phyloP scores from a whole-genome alignment of 2,329 filamentous ascomycete genomes.

The Apiospora saccharicola region DNA sequence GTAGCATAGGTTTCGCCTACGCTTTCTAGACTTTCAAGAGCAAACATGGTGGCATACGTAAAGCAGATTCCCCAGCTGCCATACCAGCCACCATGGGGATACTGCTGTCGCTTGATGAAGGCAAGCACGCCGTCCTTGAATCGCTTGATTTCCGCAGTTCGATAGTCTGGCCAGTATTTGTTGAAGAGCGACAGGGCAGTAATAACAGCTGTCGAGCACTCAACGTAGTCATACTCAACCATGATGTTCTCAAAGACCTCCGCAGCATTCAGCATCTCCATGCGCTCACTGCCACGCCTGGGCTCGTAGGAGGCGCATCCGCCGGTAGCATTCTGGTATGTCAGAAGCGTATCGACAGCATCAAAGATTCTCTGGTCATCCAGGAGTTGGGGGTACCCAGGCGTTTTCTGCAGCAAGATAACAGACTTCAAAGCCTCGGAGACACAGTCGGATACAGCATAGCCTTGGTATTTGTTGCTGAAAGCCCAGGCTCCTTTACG shows the following conservation, averaged over 20 bases:
- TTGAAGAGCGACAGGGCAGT: constrained; percentile 86
- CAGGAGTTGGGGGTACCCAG: constrained; percentile 77
- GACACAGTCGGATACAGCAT: constrained; percentile 94
- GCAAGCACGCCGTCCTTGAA: constrained; percentile 78
- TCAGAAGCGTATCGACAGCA: constrained; percentile 87
- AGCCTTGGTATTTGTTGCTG: constrained; percentile 90
- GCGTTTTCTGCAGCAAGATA: constrained; percentile 81
- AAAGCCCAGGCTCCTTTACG: constrained; percentile 97
- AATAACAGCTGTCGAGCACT: constrained; percentile 95
- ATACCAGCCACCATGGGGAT: constrained; percentile 91
- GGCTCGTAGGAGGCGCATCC: constrained; percentile 92
- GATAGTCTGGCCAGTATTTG: constrained; percentile 82
- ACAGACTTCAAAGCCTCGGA: constrained; percentile 89
- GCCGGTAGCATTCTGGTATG: constrained; percentile 87
- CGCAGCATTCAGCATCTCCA: constrained; percentile 91
- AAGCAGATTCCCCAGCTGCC: constrained; percentile 98
- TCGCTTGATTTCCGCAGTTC: constrained; percentile 73
- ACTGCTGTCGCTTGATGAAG: constrained; percentile 84
- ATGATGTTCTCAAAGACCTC: constrained; percentile 98
- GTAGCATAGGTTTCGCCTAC: constrained; percentile 84
- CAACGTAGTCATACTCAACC: constrained; percentile 98
- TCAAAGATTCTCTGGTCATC: constrained; percentile 82
- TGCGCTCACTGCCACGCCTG: constrained; percentile 75
- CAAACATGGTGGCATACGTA: constrained; percentile 97
- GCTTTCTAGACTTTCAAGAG: constrained; percentile 82